Conservation (phyloP, 305 asterid genomes). For the Nicotiana rustica region DNA sequence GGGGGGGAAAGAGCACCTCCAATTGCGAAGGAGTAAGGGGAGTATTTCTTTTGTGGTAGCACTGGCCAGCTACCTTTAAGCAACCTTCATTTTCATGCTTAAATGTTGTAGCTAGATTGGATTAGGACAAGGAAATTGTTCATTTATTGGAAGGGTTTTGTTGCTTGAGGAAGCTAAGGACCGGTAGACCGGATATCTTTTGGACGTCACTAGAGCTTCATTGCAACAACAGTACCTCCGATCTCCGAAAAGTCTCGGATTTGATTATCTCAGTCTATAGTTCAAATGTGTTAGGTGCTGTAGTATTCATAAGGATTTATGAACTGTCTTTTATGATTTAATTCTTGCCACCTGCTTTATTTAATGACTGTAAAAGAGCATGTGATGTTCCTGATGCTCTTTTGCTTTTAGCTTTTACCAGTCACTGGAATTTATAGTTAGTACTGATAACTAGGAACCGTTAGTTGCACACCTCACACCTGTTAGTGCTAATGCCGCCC, state of each 20-base stretch:
- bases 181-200: background rate
- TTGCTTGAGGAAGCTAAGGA: background rate
- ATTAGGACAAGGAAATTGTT: background rate
- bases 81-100: background rate
- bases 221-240: background rate
- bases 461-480: background rate
- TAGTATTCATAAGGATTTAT: background rate
- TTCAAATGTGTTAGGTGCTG: conserved; percentile 23
- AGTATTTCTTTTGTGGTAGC: background rate
- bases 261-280: background rate
- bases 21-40: background rate
- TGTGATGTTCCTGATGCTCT: conserved; percentile 16
- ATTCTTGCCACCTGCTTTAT: conserved; percentile 11
- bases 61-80: background rate
- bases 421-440: conserved; percentile 16
- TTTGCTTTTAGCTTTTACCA: conserved; percentile 21
- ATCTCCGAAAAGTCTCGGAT: background rate
- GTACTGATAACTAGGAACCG: background rate
- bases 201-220: conserved; percentile 4
- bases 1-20: conserved; percentile 16
- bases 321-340: background rate
- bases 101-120: background rate
- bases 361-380: conserved; percentile 12
- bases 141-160: background rate
- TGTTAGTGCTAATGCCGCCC: background rate